Evolutionary conservation across 2,329 filamentous ascomycete genomes (phyloP).

Genomic region (Colletotrichum musae): DNA sequence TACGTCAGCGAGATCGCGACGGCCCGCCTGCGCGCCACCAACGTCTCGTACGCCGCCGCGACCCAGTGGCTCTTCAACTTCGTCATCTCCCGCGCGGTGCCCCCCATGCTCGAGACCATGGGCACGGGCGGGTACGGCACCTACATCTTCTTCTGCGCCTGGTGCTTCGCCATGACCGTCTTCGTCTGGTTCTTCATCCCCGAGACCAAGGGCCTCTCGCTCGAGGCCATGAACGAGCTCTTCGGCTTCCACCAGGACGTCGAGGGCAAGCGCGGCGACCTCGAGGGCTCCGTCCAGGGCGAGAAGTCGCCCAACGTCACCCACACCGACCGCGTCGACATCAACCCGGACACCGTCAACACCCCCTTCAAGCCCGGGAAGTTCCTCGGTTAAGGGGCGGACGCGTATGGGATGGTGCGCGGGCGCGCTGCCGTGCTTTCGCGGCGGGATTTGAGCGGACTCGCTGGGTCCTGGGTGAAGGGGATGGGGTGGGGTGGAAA

Average conservation of each 20-base stretch:
- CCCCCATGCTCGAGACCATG: slow-evolving; percentile 71
- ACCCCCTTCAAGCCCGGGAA: no score
- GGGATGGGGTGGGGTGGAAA: no score
- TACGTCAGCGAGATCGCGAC: slow-evolving; percentile 64
- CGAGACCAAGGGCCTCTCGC: slow-evolving; percentile 61
- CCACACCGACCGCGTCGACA: no score
- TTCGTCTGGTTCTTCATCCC: slow-evolving; percentile 60
- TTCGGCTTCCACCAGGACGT: slow-evolving; percentile 32
- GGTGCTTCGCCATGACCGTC: slow-evolving; percentile 50
- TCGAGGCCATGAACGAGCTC: slow-evolving; percentile 37
- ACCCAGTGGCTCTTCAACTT: slow-evolving; percentile 78
- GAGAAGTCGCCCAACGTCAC: not conserved
- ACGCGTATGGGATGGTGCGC: no score
- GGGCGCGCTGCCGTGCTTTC: no score
- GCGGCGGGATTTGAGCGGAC: no score
- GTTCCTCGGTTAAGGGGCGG: no score
- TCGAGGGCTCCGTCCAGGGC: slow-evolving; percentile 27
- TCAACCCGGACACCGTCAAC: no score
- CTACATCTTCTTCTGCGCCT: slow-evolving; percentile 55
- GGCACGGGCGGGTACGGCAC: slow-evolving; percentile 60
- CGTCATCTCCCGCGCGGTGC: slow-evolving; percentile 74
- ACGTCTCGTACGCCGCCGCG: slow-evolving; percentile 72
- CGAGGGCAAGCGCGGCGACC: slow-evolving; percentile 11
- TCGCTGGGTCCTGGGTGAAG: no score
- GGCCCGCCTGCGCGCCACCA: slow-evolving; percentile 63